Conservation (phyloP, 306 rosid species). For the Oemleria cerasiformis region DNA sequence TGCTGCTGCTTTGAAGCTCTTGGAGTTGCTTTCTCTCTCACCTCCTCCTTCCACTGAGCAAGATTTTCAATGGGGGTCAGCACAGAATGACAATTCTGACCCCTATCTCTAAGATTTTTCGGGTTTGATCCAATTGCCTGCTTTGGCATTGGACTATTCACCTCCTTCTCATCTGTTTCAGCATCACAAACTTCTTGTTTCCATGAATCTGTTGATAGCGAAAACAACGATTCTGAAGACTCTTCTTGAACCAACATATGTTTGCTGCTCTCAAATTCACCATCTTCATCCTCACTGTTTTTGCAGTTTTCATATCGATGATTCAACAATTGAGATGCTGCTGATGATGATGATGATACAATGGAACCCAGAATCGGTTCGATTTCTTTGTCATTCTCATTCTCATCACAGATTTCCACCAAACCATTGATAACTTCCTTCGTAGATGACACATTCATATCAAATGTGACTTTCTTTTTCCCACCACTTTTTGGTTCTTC, state of each 20-base stretch:
- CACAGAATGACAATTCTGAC: slow-evolving; percentile 27
- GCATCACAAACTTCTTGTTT: slow-evolving; percentile 33
- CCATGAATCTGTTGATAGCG: slow-evolving; percentile 51
- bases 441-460: slow-evolving; percentile 16
- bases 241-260: slow-evolving; percentile 31
- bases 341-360: slow-evolving; percentile 12
- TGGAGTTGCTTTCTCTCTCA: slow-evolving; percentile 25
- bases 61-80: slow-evolving; percentile 61
- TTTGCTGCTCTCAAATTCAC: slow-evolving; percentile 6
- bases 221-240: slow-evolving; percentile 78
- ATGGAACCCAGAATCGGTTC: slow-evolving; percentile 9
- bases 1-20: slow-evolving; percentile 15
- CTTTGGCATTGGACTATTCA: slow-evolving; percentile 38
- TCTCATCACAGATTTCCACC: slow-evolving; percentile 27
- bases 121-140: slow-evolving; percentile 17
- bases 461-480: slow-evolving; percentile 25
- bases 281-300: slow-evolving; percentile 27
- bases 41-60: slow-evolving; percentile 36
- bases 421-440: slow-evolving; percentile 19
- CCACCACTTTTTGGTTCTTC: slow-evolving; percentile 24
- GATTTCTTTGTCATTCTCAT: slow-evolving; percentile 15
- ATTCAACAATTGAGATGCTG: slow-evolving; percentile 2
- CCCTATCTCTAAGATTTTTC: slow-evolving; percentile 8
- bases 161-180: slow-evolving; percentile 56
- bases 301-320: slow-evolving; percentile 29